Evolutionary conservation across 2,329 filamentous ascomycete species (phyloP), one percentile per base, ranked within the genome.

Genomic region (Verticillium alfalfae): DNA sequence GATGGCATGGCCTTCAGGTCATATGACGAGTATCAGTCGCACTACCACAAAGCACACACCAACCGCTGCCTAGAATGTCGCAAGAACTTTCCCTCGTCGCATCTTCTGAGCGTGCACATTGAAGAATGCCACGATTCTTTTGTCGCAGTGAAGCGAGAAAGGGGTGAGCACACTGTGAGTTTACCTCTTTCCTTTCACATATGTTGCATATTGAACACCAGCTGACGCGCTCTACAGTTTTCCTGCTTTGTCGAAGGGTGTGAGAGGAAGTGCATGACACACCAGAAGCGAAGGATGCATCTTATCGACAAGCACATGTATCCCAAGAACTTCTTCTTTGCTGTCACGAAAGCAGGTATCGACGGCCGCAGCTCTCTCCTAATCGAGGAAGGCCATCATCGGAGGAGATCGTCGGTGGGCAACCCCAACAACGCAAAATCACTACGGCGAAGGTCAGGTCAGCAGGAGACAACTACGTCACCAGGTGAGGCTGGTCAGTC

Each of bases 281-380:
- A 90, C 36, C 88, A 91, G 70, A 98, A 97, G 75, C 86, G 95
- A 55, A 84, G 91, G 38, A 86, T 92, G 72, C 94, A 99, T 79
- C 81, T 97, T 66, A 92, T 97, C 67, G 93, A 97, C 79, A 97
- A 97, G 77, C 95, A 99, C 75, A 84, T 89, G 77, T 99, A 95
- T 71, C 94, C 93, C 12, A 87, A 86, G 71, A 90, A 91, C 69
- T 97, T 93, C 76, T 94, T 96, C 75, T 97, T 96, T 69, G 86
- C 87, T 58, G 85, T 98, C 59, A 89, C 96, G 2, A 91, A 93
- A 66, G 87, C 92, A 64, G 95, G 95, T n/a, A 91, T 97, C 64
- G 94, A 97, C 70, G 89, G 89, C 57, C 86, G 91, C 59, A 87
- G 82, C 54, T 96, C 92, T 18, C 86, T 99, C 76, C 79, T 98